A percentile compares a stretch with the other conserved stretches of the same genome.
phyloP scores from a whole-genome alignment of 225 moss, liverwort and hornwort genomes.

The Ulota crispa region DNA sequence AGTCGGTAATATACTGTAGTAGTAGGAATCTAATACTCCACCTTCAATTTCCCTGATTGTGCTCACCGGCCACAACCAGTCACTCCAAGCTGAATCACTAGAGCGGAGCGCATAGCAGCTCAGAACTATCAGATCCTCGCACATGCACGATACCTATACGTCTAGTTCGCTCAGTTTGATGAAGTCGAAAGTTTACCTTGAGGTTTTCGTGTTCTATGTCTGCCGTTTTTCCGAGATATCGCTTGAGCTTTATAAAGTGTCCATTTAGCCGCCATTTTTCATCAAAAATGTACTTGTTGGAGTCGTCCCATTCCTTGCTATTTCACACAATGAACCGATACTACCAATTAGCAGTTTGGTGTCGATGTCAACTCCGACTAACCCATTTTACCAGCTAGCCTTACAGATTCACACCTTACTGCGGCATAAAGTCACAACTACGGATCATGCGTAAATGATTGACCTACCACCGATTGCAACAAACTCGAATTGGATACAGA shows the following conservation, averaged over 20 bases:
- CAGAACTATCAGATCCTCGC: not conserved
- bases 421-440: not conserved
- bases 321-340: not conserved
- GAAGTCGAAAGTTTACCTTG: slow-evolving; percentile 40
- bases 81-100: not conserved
- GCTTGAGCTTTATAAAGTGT: slow-evolving; percentile 57
- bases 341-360: not conserved
- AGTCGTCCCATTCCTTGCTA: slow-evolving; percentile 61
- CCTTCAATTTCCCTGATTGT: not conserved
- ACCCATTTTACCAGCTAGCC: not conserved
- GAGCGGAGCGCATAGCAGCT: not conserved
- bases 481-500: not conserved
- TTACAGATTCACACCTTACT: not conserved
- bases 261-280: slow-evolving; percentile 58
- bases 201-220: slow-evolving; percentile 50
- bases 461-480: not conserved
- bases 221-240: slow-evolving; percentile 34
- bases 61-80: not conserved
- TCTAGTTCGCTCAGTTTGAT: not conserved
- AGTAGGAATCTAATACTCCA: not conserved
- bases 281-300: slow-evolving; percentile 46
- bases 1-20: not conserved
- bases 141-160: not conserved
- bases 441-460: not conserved
- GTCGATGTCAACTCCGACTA: not conserved